These are phyloP conservation scores for Pilatotrama ljubarskyi DNA, from an alignment of 768 basidiomycete genomes.

Conservation along the genomic window DNA sequence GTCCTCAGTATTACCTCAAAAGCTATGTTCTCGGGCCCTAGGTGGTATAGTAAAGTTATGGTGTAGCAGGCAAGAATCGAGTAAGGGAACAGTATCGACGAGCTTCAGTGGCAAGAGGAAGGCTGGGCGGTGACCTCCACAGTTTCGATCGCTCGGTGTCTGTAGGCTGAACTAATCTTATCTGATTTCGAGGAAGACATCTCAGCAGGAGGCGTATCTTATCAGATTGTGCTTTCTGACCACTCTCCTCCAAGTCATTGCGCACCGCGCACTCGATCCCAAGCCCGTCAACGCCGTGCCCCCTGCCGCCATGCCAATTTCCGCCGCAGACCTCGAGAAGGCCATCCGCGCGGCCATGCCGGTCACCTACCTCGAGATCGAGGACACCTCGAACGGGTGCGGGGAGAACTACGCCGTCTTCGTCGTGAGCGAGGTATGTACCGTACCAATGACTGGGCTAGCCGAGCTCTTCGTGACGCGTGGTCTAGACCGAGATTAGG, in stretches of 20 bases:
- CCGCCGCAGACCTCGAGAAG: constrained; percentile 53
- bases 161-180: neutral
- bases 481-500: neutral
- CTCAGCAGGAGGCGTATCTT: constrained; percentile 20
- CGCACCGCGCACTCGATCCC: neutral
- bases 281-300: neutral
- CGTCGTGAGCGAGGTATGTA: constrained; percentile 72
- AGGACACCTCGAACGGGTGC: constrained; percentile 79
- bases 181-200: constrained; percentile 4
- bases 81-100: too few species aligned
- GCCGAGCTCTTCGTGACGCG: neutral
- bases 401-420: constrained; percentile 76
- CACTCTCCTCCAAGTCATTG: constrained; percentile 8
- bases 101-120: too few species aligned
- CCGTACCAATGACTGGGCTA: too few species aligned
- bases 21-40: too few species aligned
- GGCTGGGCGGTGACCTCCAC: too few species aligned
- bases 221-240: constrained; percentile 29
- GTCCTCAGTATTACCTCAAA: too few species aligned
- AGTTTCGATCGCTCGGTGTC: too few species aligned
- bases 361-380: constrained; percentile 67
- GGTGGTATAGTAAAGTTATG: too few species aligned
- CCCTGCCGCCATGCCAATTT: constrained; percentile 56
- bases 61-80: too few species aligned
- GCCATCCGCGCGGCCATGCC: constrained; percentile 65